A percentile compares a stretch with the other conserved stretches of the same genome.
Conservation (phyloP, 2,329 filamentous ascomycete genomes). For the Scytalidium lignicola region DNA sequence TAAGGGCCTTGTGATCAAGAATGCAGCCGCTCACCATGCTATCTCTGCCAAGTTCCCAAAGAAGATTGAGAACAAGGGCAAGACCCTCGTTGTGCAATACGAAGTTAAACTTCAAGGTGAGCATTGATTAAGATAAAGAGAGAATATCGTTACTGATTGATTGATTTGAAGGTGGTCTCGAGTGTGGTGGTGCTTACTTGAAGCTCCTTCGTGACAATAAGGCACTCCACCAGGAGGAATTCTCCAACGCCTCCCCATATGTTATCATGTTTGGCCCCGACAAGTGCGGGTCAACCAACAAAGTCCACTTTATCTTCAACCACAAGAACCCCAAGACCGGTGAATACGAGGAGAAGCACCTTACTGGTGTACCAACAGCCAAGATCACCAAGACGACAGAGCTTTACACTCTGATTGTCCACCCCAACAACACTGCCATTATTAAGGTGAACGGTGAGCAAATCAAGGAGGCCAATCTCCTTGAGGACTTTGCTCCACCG, state of each 20-base stretch:
- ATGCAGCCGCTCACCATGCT: constrained; percentile 94
- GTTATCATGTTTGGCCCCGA: constrained; percentile 99
- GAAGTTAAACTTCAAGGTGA: constrained; percentile 98
- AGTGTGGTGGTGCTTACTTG: constrained; percentile 97
- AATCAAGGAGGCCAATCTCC: constrained; percentile 82
- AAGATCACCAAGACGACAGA: constrained; percentile 87
- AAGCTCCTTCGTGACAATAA: constrained; percentile 98
- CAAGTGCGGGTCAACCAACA: constrained; percentile 99
- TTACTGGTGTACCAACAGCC: constrained; percentile 75
- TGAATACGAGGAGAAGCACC: constrained; percentile 99
- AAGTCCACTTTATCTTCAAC: constrained; percentile 98
- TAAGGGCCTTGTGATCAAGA: constrained; percentile 97
- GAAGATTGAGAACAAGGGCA: constrained; percentile 94
- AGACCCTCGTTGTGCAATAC: constrained; percentile 96
- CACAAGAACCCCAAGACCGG: constrained; percentile 99
- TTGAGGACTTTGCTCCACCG: constrained; percentile 89
- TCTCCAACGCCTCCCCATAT: constrained; percentile 94
- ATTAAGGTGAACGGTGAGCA: constrained; percentile 88
- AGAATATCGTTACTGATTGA: constrained; percentile 25
- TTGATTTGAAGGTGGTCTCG: constrained; percentile 67
- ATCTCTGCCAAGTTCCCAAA: constrained; percentile 98
- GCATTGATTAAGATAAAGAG: constrained; percentile 29
- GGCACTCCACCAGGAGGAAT: constrained; percentile 94
- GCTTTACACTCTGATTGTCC: constrained; percentile 94
- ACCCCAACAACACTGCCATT: constrained; percentile 91